A percentile compares a stretch with the other conserved stretches of the same genome.
Conservation (phyloP, 441 rosid genomes). For the Rhodomyrtus psidioides region DNA sequence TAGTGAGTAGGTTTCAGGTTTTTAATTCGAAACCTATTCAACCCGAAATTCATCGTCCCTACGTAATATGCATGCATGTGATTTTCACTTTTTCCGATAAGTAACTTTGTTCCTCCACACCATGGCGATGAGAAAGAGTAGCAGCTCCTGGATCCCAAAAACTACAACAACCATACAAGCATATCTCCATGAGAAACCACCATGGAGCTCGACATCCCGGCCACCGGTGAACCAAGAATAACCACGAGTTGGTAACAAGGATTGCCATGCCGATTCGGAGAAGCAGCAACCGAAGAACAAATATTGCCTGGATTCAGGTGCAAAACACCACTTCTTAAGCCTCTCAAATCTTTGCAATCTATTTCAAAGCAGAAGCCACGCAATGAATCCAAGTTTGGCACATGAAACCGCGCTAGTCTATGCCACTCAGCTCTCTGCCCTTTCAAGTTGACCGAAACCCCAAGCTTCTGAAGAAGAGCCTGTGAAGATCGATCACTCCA, state of each 20-base stretch:
- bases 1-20: too few relatives aligned
- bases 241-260: neutral
- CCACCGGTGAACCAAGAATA: neutral
- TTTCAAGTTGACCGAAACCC: too few relatives aligned
- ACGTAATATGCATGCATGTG: neutral
- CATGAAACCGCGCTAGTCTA: too few relatives aligned
- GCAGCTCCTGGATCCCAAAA: neutral
- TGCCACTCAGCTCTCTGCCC: too few relatives aligned
- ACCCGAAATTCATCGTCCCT: neutral
- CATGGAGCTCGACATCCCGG: neutral
- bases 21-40: neutral
- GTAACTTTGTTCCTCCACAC: neutral
- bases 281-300: neutral
- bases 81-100: neutral
- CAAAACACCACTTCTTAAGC: neutral
- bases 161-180: neutral
- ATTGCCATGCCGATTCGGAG: neutral
- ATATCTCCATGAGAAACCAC: neutral
- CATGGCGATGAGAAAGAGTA: neutral
- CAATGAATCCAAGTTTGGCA: too few relatives aligned
- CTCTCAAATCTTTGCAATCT: neutral
- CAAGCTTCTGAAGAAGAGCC: too few relatives aligned
- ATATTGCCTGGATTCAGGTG: neutral
- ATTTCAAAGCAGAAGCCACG: too few relatives aligned
- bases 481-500: too few relatives aligned